These are phyloP conservation scores for Tylopilus subfusipes DNA, from an alignment of 768 basidiomycete species.

Conservation along the genomic window DNA sequence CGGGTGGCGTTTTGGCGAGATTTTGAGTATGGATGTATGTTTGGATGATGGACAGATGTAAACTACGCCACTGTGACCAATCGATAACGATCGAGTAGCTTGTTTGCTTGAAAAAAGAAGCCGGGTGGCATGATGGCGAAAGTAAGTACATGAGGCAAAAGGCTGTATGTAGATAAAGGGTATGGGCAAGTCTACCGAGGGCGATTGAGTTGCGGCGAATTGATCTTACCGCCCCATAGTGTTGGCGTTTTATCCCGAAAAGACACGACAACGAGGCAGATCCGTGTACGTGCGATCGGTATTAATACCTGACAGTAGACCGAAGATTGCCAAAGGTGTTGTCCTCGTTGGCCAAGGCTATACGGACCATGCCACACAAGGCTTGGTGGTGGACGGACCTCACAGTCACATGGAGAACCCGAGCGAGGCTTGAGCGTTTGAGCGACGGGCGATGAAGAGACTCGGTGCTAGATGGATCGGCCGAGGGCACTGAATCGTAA, in stretches of 20 bases:
- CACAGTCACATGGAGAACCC: background rate
- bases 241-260: constrained; percentile 2
- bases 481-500: constrained; percentile 11
- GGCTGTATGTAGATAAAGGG: background rate
- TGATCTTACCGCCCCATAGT: constrained; percentile 8
- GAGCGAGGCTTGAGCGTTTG: background rate
- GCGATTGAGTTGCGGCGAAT: constrained; percentile 10
- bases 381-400: background rate
- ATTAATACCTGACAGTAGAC: background rate
- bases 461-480: constrained; percentile 1
- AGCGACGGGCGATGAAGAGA: background rate
- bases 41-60: constrained; percentile 7
- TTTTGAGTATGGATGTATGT: background rate
- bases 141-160: constrained; percentile 1
- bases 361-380: background rate
- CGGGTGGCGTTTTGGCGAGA: constrained; percentile 17
- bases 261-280: background rate
- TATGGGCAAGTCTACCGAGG: background rate
- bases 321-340: background rate
- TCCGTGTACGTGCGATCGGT: constrained; percentile 4
- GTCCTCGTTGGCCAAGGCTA: background rate
- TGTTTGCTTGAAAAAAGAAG: constrained; percentile 10
- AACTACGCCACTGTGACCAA: constrained; percentile 15
- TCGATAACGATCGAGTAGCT: constrained; percentile 1
- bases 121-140: background rate